A percentile compares a stretch with the other conserved stretches of the same genome.
Evolutionary conservation across 164 flowering plant genomes (phyloP).

Genomic region (Tinospora cordifolia): DNA sequence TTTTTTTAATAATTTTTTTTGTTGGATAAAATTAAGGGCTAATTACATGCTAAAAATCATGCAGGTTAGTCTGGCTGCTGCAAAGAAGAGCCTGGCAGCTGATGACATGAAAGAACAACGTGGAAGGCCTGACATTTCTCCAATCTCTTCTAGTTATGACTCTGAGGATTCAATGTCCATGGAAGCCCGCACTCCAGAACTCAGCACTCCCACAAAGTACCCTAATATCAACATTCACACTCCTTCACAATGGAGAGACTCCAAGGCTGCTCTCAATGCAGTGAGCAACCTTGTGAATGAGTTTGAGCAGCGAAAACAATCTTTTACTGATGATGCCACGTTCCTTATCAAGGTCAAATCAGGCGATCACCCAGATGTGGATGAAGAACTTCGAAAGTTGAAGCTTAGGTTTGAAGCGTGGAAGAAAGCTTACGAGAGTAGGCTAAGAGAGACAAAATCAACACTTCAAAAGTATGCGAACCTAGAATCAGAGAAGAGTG

Average conservation of each 20-base stretch:
- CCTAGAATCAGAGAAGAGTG: slow-evolving; percentile 28
- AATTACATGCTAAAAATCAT: slow-evolving; percentile 8
- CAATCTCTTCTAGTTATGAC: slow-evolving; percentile 41
- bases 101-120: slow-evolving; percentile 33
- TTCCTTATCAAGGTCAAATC: slow-evolving; percentile 41
- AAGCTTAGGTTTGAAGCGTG: slow-evolving; percentile 54
- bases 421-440: slow-evolving; percentile 73
- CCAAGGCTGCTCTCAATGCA: slow-evolving; percentile 29
- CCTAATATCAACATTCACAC: slow-evolving; percentile 20
- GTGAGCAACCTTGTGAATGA: slow-evolving; percentile 48
- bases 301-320: slow-evolving; percentile 55
- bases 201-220: slow-evolving; percentile 36
- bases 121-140: slow-evolving; percentile 39
- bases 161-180: slow-evolving; percentile 50
- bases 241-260: slow-evolving; percentile 26
- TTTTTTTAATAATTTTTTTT: neutral
- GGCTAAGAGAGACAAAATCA: slow-evolving; percentile 51
- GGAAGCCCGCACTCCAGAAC: slow-evolving; percentile 56
- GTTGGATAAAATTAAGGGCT: neutral
- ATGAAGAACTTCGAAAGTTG: slow-evolving; percentile 55
- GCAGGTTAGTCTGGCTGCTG: slow-evolving; percentile 76
- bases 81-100: slow-evolving; percentile 46
- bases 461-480: slow-evolving; percentile 51
- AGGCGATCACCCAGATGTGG: slow-evolving; percentile 28
- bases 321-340: slow-evolving; percentile 61